A percentile compares a stretch with the other conserved stretches of the same genome.
Evolutionary conservation across 108 stramenopile genomes (phyloP).

Genomic region (Skeletonema menzelii): DNA sequence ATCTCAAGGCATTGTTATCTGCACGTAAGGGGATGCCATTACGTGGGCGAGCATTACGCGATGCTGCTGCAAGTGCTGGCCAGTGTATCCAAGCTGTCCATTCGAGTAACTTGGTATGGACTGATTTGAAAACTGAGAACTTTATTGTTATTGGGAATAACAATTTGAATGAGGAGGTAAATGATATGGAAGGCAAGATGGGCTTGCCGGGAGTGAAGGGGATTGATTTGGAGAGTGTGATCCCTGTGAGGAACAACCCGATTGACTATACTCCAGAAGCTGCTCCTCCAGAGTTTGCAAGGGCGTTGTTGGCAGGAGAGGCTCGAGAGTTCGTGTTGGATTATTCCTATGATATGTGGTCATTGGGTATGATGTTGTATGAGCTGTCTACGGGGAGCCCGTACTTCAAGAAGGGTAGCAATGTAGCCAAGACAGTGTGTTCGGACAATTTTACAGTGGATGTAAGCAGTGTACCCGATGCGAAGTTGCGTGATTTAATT

Average conservation of each 20-base stretch:
- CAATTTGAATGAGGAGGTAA: constrained; percentile 36
- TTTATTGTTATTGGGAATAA: constrained; percentile 47
- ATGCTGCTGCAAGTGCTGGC: constrained; percentile 51
- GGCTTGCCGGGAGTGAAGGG: constrained; percentile 51
- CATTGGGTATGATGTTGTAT: constrained; percentile 61
- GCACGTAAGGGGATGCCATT: constrained; percentile 39
- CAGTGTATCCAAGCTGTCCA: constrained; percentile 62
- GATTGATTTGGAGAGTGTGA: constrained; percentile 53
- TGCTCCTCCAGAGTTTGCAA: constrained; percentile 86
- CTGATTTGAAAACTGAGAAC: constrained; percentile 67
- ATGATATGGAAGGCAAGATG: constrained; percentile 34
- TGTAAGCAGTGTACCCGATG: constrained; percentile 47
- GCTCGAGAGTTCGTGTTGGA: constrained; percentile 70
- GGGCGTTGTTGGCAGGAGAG: constrained; percentile 68
- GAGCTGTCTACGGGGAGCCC: constrained; percentile 53
- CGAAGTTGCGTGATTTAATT: constrained; percentile 66
- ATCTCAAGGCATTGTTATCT: constrained; percentile 54
- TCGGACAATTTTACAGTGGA: constrained; percentile 44
- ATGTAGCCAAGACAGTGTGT: constrained; percentile 68
- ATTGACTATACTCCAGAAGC: constrained; percentile 74
- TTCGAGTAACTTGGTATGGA: constrained; percentile 62
- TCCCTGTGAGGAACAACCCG: constrained; percentile 39
- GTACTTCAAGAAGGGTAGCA: constrained; percentile 67
- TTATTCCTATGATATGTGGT: constrained; percentile 64
- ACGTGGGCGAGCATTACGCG: constrained; percentile 53